A percentile compares a stretch with the other conserved stretches of the same genome.
Evolutionary conservation across 495 filamentous ascomycete species (phyloP).

Genomic region (Penicillium diatomitis): DNA sequence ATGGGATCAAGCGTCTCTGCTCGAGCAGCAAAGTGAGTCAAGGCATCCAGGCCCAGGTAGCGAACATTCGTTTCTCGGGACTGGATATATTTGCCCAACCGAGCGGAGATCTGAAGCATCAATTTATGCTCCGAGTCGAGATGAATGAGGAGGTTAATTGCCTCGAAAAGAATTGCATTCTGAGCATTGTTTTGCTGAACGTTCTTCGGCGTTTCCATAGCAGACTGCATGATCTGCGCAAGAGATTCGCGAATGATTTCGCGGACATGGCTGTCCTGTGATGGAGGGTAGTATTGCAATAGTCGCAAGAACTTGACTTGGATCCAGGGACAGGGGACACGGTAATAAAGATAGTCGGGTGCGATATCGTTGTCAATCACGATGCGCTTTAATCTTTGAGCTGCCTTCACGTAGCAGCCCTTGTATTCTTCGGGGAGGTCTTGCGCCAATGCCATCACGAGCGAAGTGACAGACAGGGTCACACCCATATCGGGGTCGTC

Average conservation of each 20-base stretch:
- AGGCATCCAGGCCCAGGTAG: constrained; percentile 92
- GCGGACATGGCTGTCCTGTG: constrained; percentile 86
- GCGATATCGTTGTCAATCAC: constrained; percentile 82
- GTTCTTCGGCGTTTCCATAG: constrained; percentile 92
- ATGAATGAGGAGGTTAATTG: constrained; percentile 97
- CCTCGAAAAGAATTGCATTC: constrained; percentile 96
- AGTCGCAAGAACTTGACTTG: constrained; percentile 89
- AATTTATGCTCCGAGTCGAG: constrained; percentile 93
- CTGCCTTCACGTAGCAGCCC: constrained; percentile 88
- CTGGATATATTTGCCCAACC: constrained; percentile 91
- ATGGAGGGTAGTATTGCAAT: constrained; percentile 93
- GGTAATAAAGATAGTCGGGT: constrained; percentile 93
- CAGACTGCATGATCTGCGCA: constrained; percentile 79
- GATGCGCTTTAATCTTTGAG: constrained; percentile 76
- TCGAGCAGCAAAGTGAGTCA: constrained; percentile 95
- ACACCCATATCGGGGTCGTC: constrained; percentile 95
- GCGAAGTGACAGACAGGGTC: constrained; percentile 86
- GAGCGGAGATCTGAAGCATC: constrained; percentile 94
- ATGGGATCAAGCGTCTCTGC: constrained; percentile 95
- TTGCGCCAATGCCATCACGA: constrained; percentile 92
- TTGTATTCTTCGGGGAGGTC: constrained; percentile 90
- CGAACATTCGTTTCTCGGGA: constrained; percentile 96
- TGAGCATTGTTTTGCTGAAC: constrained; percentile 99
- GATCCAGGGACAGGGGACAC: constrained; percentile 97
- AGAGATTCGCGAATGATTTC: constrained; percentile 88